phyloP scores from a whole-genome alignment of 495 filamentous ascomycete species.

The Pyrenula massariospora region DNA sequence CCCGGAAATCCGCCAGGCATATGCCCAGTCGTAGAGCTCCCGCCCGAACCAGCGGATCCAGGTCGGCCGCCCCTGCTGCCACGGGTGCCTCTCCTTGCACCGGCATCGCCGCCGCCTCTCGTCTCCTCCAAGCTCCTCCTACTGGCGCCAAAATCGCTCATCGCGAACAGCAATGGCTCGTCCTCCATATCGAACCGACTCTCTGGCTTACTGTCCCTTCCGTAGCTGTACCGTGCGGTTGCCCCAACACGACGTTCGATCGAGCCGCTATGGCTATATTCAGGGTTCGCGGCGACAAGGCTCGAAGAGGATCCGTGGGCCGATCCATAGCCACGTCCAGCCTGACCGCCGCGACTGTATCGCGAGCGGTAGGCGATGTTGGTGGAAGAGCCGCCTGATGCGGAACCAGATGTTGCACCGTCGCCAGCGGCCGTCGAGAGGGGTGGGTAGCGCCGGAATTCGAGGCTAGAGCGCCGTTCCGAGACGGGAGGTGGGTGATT shows the following conservation, averaged over 20 bases:
- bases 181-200: constrained; percentile 45
- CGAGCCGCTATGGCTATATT: constrained; percentile 22
- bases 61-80: constrained; percentile 11
- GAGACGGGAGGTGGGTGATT: not conserved
- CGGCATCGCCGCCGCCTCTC: constrained; percentile 33
- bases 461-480: constrained; percentile 26
- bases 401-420: constrained; percentile 20
- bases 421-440: constrained; percentile 5
- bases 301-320: constrained; percentile 38
- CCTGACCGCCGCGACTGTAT: constrained; percentile 22
- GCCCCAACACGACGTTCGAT: constrained; percentile 27
- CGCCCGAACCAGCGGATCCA: not conserved
- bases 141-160: constrained; percentile 67
- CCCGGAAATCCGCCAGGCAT: not conserved
- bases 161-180: constrained; percentile 74
- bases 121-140: constrained; percentile 66
- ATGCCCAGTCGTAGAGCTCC: not conserved
- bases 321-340: constrained; percentile 36
- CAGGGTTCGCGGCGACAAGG: constrained; percentile 1
- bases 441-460: not conserved
- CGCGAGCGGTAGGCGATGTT: constrained; percentile 33
- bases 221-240: constrained; percentile 20
- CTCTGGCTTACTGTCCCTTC: constrained; percentile 22
- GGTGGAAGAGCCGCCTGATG: constrained; percentile 27
- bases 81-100: constrained; percentile 14